Evolutionary conservation across 768 basidiomycete species (phyloP), one percentile per base, ranked within the genome.

Genomic region (Wakefieldia striispora): DNA sequence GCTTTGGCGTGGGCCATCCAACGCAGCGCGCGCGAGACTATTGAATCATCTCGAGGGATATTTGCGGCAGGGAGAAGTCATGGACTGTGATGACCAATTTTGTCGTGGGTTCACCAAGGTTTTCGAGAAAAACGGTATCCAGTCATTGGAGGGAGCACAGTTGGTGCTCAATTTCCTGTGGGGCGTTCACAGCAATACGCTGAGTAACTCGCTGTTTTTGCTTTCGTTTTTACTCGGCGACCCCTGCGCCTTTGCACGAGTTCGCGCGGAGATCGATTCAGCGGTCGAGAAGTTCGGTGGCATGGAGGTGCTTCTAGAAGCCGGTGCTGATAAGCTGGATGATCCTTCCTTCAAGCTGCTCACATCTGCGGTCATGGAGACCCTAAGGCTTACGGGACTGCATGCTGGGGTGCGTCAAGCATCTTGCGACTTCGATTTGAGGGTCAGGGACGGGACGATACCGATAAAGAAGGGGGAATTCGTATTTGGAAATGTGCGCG

Each of bases 181-280:
- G 59, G 56, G 51, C 2, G 35, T 55, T 2, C 64, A 64, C 23
- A 61, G 45, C 45, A 65, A 66, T 5, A 56, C 44, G 0, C 3
- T 66, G 24, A 57, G 45, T 48, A 63, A 54, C 42, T 26, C 54
- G 0, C 54, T 59, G 29, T 61, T 63, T n/a, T 40, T 51, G 20
- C 31, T 65, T 4, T 51, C 56, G 1, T 61, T 50, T 31, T 65
- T 82, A 21, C 66, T 81, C 29, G 69, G 72, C 41, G 62, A 75
- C 47, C 75, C 75, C 0, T 60, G 65, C n/a, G 72, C 67, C 1
- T 66, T 80, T 63, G 67, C 70, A 24, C 74, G 71, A 43, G 69
- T 80, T 6, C 74, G 75, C 2, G 62, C 66, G 4, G 77, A 82
- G 50, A 63, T 82, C 12, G 79, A 81, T 34, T 19, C 14, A 6